Base-by-base conservation (phyloP, 345 rosid genomes). In the Lenwebbia sp. region DNA sequence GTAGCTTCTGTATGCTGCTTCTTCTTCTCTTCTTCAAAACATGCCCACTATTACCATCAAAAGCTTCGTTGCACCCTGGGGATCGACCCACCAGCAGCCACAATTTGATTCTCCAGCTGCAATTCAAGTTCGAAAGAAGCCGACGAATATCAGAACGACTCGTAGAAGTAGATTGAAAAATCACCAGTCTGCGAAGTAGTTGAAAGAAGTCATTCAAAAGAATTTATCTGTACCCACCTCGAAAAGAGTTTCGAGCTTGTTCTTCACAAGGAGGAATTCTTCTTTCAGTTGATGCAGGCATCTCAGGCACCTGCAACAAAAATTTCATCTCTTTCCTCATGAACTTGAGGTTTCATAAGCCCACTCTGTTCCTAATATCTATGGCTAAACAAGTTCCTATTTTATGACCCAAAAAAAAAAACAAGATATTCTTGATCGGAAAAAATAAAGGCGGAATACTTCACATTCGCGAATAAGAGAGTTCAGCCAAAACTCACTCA, bases 101-200 rank as follows among this genome's bases (percentile, higher is more conserved):
- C 92, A 83, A 97, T 92, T 88, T 95, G 97, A 86, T 94, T 96
- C 94, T 96, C 98, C 91, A 96, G 83, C 99, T 96, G 93, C 89
- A 88, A 85, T 28, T 47, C 4, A 86, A 30, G 3, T 7, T 62
- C 5, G 40, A 62, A 28, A 62, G 40, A 62, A 30, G 40, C 75
- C 17, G 30, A 89, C 14, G 5, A 49, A 86, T 84, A 37, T 83
- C 28, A 49, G 52, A 75, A 33, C 83, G 44, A 82, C 70, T 6
- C 2, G 10, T n/a, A 26, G 54, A 47, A 47, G 83, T 0, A 12
- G 13, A 28, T 52, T 52, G 54, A 52, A 52, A 52, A 52, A 52
- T 52, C 13, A 52, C 6, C 54, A 14, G 54, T 52, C 54, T 52
- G 13, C 4, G 54, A 13, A 52, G 54, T 28, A 60, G 10, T 30